These are phyloP conservation scores for Sanguinoderma infundibulare DNA, from an alignment of 1,284 basidiomycete species.

Conservation along the genomic window DNA sequence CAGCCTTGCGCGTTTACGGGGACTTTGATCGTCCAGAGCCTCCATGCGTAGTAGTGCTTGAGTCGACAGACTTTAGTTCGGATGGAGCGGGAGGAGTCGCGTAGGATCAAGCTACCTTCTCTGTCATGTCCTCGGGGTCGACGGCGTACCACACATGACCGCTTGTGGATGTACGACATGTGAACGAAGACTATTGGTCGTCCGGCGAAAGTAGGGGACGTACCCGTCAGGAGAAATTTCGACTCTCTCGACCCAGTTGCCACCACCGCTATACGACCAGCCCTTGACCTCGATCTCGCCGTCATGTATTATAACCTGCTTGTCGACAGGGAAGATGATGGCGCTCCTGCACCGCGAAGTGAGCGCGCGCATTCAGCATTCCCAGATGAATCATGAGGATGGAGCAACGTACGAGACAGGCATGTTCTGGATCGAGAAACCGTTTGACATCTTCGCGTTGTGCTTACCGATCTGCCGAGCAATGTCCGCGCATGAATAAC, in stretches of 20 bases:
- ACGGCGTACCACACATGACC: conserved; percentile 56
- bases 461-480: conserved; percentile 52
- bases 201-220: conserved; percentile 20
- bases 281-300: conserved; percentile 51
- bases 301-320: conserved; percentile 53
- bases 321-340: conserved; percentile 50
- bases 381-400: not conserved
- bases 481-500: not conserved
- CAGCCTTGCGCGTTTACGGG: conserved; percentile 62
- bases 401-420: conserved; percentile 52
- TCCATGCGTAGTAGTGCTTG: conserved; percentile 59
- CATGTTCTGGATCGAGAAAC: conserved; percentile 60
- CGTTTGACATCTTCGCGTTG: conserved; percentile 52
- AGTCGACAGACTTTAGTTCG: not conserved
- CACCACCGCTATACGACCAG: conserved; percentile 60
- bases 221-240: conserved; percentile 59
- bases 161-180: conserved; percentile 30
- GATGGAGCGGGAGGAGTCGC: not conserved
- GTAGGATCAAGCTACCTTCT: conserved; percentile 41
- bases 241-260: conserved; percentile 60
- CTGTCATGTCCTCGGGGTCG: conserved; percentile 50
- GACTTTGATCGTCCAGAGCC: conserved; percentile 55
- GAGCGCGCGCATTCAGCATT: too few species aligned
- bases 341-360: conserved; percentile 59
- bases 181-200: not conserved